phyloP scores from a whole-genome alignment of 2,329 filamentous ascomycete genomes.

The Mollisia scopiformis region DNA sequence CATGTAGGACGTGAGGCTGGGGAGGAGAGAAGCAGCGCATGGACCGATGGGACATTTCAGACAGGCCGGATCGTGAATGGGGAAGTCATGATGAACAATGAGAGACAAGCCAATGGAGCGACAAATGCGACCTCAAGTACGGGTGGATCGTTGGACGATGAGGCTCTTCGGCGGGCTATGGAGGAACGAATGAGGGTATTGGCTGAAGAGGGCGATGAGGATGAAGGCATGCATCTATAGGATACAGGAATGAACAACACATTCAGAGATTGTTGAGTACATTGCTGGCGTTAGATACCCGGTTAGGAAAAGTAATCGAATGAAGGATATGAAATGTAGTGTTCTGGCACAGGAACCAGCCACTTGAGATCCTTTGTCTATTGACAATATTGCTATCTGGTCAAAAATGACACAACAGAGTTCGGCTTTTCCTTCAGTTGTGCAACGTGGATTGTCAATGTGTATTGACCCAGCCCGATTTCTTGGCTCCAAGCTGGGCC shows the following conservation, averaged over 20 bases:
- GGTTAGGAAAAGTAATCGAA: slow-evolving; percentile 5
- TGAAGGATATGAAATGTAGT: no score
- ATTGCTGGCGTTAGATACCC: slow-evolving; percentile 30
- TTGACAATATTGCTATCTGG: not conserved
- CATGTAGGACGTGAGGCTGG: slow-evolving; percentile 10
- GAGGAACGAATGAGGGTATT: slow-evolving; percentile 56
- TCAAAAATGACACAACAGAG: no score
- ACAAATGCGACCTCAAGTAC: slow-evolving; percentile 18
- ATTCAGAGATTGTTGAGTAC: not conserved
- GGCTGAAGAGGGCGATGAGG: slow-evolving; percentile 48
- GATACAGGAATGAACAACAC: not conserved
- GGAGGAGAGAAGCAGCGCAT: slow-evolving; percentile 41
- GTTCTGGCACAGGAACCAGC: no score
- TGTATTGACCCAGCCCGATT: no score
- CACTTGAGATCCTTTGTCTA: not conserved
- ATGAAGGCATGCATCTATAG: slow-evolving; percentile 66
- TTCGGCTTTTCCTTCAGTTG: no score
- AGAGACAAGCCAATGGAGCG: slow-evolving; percentile 11
- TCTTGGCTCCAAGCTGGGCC: no score
- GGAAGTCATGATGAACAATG: slow-evolving; percentile 48
- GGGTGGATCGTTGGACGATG: slow-evolving; percentile 58
- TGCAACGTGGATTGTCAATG: no score
- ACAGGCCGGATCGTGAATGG: slow-evolving; percentile 59
- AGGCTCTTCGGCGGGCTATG: slow-evolving; percentile 59
- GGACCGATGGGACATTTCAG: slow-evolving; percentile 67